Base-by-base conservation (phyloP, 495 filamentous ascomycete species). In the Letharia columbiana region DNA sequence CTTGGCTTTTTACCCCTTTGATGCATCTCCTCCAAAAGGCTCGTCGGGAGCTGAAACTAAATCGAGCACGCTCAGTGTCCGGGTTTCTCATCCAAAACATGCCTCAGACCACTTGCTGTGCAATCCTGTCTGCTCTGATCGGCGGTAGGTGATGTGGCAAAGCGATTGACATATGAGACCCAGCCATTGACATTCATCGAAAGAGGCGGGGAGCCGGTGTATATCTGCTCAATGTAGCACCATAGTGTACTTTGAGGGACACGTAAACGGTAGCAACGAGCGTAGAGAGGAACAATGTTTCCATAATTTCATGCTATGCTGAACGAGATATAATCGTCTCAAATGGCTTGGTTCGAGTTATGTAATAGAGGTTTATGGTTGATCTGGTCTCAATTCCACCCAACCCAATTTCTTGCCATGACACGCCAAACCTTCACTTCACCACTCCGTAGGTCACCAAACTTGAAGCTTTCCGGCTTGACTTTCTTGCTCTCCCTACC, bases 391-490 rank as follows among this genome's bases (percentile, higher is more conserved):
- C 59, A 71, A 63, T 66, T 71, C 93, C 92, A 97, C 42, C 93
- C 91, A 57, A 98, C 87, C 92, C 93, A 98, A 68, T 82, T 86
- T 68, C 91, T 84, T 17, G 90, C 89, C 86, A 97, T 93, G 44
- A 96, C 91, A 66, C 94, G 86, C 94, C 94, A 98, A 66, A 98
- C 91, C 80, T 95, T 96, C 69, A 96, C 91, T 79, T 98, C 94
- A 15, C 94, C 94, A 76, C 88, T 92, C 73, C 90, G 82, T 71
- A 98, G 72, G 78, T 98, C 94, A 47, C 91, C 91, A 61, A 98
- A 80, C 78, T 92, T 92, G 74, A 90, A 98, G 75, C 90, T 92
- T 80, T 98, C 93, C 64, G 90, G 77, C 79, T 92, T 95, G 47
- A 95, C 89, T 79, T 97, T 98, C 78, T 88, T 94, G 73, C 87